Base-by-base conservation (phyloP, 306 rosid species). In the Castanea mollissima region DNA sequence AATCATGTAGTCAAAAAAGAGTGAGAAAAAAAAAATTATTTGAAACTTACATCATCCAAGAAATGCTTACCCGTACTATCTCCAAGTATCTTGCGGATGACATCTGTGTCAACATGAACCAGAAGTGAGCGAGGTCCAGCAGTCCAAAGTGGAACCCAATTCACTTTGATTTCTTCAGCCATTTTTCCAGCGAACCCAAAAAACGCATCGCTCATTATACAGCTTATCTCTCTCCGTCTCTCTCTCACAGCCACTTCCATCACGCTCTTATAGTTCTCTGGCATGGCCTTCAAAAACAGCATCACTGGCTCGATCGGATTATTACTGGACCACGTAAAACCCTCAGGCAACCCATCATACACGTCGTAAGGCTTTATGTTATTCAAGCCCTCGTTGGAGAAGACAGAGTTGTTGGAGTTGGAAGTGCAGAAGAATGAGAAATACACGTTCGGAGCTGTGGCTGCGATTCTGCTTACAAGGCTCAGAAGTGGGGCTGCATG, bases 141-240 rank as follows among this genome's bases (percentile, higher is more conserved):
- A 29, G 92, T 87, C 99, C 99, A 94, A 0, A 94, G 70, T 38
- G 99, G 90, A 16, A 92, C 60, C 99, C 97, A 94, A 27, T 84
- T 87, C 14, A 85, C 88, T 23, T 69, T 12, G 82, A 88, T 69
- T 73, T 88, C 79, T 5, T 59, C 79, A 1, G 94, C 91, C 78
- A 91, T 12, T 0, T 89, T 92, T 0, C 86, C 93, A 21, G 79
- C 89, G 27, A 94, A 91, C 93, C 90, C 89, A 18, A 65, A 70
- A 20, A 92, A 90, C 0, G 97, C 99, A 8, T 94, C 97, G 0
- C 92, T 80, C 1, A 94, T 14, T 65, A 94, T 64, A 67, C 97
- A 92, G 18, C 88, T 86, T 11, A 88, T 63, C 16, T 77, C 81
- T 73, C 21, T 49, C 60, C 91, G 90, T 0, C 75, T 56, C 71